Conservation (phyloP, 805 yeast genomes). For the Candida krabiensis region DNA sequence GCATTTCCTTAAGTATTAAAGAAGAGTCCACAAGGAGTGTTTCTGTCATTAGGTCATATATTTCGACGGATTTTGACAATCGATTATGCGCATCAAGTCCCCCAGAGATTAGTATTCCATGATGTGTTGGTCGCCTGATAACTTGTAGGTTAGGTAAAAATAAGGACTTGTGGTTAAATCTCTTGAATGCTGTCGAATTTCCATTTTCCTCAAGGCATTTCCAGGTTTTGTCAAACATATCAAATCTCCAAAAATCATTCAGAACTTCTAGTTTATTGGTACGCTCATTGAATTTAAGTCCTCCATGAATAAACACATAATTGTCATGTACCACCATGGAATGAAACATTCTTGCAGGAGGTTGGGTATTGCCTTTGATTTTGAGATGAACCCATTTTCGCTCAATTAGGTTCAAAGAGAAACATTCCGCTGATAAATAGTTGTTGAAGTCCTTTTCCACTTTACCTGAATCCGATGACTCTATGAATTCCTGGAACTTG, state of each 20-base stretch:
- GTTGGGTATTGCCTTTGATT: slow-evolving; percentile 28
- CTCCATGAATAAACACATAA: slow-evolving; percentile 63
- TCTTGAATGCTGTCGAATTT: slow-evolving; percentile 25
- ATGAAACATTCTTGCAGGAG: slow-evolving; percentile 59
- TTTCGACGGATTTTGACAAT: slow-evolving; percentile 34
- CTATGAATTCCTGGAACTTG: slow-evolving; percentile 31
- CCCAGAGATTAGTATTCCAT: slow-evolving; percentile 54
- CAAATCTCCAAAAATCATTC: slow-evolving; percentile 71
- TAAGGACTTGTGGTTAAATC: slow-evolving; percentile 57
- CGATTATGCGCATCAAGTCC: slow-evolving; percentile 43
- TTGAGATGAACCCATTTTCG: slow-evolving; percentile 52
- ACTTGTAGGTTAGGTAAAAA: slow-evolving; percentile 36
- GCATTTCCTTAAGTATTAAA: slow-evolving; percentile 10
- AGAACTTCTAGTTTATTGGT: slow-evolving; percentile 42
- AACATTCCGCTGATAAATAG: slow-evolving; percentile 63
- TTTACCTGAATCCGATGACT: slow-evolving; percentile 1
- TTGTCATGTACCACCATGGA: slow-evolving; percentile 52
- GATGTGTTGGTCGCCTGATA: slow-evolving; percentile 39
- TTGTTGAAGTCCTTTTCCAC: slow-evolving; percentile 20
- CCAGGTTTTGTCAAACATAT: slow-evolving; percentile 56
- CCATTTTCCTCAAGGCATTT: slow-evolving; percentile 40
- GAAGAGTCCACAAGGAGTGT: slow-evolving; percentile 17
- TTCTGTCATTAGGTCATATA: slow-evolving; percentile 47
- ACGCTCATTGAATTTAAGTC: slow-evolving; percentile 45
- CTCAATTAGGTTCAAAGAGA: slow-evolving; percentile 57